phyloP scores from a whole-genome alignment of 139 green algal genomes.

The Picochlorum sp. region DNA sequence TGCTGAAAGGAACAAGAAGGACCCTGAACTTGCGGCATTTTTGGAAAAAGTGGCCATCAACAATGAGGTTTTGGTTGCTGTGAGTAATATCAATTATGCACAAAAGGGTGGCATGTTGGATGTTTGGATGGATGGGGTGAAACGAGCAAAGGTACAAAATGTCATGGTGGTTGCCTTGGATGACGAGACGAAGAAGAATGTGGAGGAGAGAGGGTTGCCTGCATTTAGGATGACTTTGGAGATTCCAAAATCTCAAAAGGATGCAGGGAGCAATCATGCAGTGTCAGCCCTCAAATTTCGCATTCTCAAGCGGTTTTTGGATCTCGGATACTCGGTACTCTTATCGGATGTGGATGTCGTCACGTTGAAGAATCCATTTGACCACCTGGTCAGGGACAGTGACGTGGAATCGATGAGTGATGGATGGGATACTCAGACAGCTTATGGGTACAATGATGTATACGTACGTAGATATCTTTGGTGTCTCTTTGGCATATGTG shows the following conservation, averaged over 20 bases:
- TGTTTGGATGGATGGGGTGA: constrained; percentile 53
- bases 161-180: constrained; percentile 70
- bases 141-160: constrained; percentile 50
- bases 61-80: constrained; percentile 46
- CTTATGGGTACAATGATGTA: constrained; percentile 53
- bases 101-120: constrained; percentile 49
- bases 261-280: constrained; percentile 52
- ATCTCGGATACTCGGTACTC: constrained; percentile 54
- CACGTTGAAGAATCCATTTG: constrained; percentile 59
- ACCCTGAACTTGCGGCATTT: constrained; percentile 35
- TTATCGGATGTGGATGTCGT: constrained; percentile 47
- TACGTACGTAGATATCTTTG: neutral
- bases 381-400: constrained; percentile 53
- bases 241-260: constrained; percentile 38
- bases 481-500: neutral
- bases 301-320: constrained; percentile 52
- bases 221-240: constrained; percentile 29
- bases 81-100: constrained; percentile 42
- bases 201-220: constrained; percentile 25
- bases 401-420: constrained; percentile 51
- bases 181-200: constrained; percentile 36
- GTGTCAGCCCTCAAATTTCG: constrained; percentile 72
- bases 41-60: constrained; percentile 40
- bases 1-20: constrained; percentile 7
- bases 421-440: constrained; percentile 45